Percentiles rank a stretch among this genome's conserved stretches.
Evolutionary conservation across 495 filamentous ascomycete genomes (phyloP).

Genomic region (Penicillium simplicissimum): DNA sequence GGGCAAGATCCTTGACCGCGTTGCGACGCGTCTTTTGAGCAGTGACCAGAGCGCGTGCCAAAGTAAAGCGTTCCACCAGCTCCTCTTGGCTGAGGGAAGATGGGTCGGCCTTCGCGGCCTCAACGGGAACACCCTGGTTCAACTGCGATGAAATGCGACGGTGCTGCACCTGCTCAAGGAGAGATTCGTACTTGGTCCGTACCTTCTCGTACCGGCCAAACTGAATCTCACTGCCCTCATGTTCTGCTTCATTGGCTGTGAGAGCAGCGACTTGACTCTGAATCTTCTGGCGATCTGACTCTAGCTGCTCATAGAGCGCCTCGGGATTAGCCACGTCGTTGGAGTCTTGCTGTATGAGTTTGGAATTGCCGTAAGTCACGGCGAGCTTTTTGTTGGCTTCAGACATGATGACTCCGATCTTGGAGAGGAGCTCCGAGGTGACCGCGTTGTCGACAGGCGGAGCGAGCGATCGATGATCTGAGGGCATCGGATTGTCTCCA

Average conservation of each 20-base stretch:
- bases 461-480: constrained; percentile 28
- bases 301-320: constrained; percentile 45
- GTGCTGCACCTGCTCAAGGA: constrained; percentile 46
- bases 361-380: constrained; percentile 43
- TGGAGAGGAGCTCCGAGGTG: constrained; percentile 39
- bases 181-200: constrained; percentile 38
- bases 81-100: constrained; percentile 29
- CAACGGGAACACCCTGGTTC: constrained; percentile 17
- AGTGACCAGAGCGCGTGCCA: constrained; percentile 38
- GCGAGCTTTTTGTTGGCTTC: constrained; percentile 49
- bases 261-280: constrained; percentile 34
- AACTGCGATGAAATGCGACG: constrained; percentile 30
- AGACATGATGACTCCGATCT: constrained; percentile 46
- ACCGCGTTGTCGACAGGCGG: constrained; percentile 30
- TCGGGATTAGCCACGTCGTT: constrained; percentile 47
- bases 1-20: constrained; percentile 45
- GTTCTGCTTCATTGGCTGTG: constrained; percentile 34
- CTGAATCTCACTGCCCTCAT: constrained; percentile 34
- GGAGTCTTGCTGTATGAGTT: constrained; percentile 38
- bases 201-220: constrained; percentile 40
- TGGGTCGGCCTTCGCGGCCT: constrained; percentile 11
- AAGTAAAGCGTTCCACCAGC: constrained; percentile 32
- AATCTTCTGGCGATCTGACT: constrained; percentile 47
- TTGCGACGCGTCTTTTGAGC: constrained; percentile 44
- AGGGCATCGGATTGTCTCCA: constrained; percentile 18